A percentile compares a stretch with the other conserved stretches of the same genome.
Conservation (phyloP, 495 filamentous ascomycete species). For the Immersiella caudata region DNA sequence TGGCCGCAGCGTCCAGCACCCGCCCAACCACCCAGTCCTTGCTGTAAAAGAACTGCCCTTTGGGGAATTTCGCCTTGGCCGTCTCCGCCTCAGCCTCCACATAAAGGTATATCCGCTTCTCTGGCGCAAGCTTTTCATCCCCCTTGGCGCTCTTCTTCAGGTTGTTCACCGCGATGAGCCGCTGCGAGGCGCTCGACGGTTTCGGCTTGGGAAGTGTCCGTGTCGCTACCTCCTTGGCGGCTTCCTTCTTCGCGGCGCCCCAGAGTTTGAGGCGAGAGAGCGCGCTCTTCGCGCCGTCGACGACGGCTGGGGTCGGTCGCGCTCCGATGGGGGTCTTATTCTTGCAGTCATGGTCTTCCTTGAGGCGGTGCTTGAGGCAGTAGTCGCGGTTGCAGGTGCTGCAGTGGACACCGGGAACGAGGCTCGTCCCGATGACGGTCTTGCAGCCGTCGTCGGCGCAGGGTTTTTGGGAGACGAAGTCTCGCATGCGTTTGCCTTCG, state of each 20-base stretch:
- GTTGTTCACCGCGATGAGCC: slow-evolving; percentile 65
- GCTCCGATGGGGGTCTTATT: slow-evolving; percentile 68
- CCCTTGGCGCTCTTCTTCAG: slow-evolving; percentile 89
- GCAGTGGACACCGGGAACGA: slow-evolving; percentile 80
- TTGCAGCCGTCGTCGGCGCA: slow-evolving; percentile 81
- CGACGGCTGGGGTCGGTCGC: slow-evolving; percentile 47
- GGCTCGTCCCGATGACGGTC: slow-evolving; percentile 77
- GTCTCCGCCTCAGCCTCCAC: slow-evolving; percentile 84
- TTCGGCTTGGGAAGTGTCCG: slow-evolving; percentile 60
- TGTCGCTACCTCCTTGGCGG: slow-evolving; percentile 33
- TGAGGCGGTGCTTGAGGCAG: slow-evolving; percentile 87
- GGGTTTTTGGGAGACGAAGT: slow-evolving; percentile 47
- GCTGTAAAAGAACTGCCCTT: slow-evolving; percentile 81
- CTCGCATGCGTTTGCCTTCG: slow-evolving; percentile 47
- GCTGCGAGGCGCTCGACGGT: slow-evolving; percentile 60
- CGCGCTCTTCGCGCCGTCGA: slow-evolving; percentile 66
- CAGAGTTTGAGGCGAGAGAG: slow-evolving; percentile 65
- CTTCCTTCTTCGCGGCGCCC: slow-evolving; percentile 51
- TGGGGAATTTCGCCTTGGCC: slow-evolving; percentile 71
- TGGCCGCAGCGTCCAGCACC: slow-evolving; percentile 85
- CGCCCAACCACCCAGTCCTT: slow-evolving; percentile 86
- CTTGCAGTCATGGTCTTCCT: slow-evolving; percentile 85
- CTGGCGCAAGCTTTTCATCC: slow-evolving; percentile 73
- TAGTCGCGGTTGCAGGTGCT: slow-evolving; percentile 78
- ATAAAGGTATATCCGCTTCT: slow-evolving; percentile 82